Percentiles rank a stretch among this genome's conserved stretches.
phyloP scores from a whole-genome alignment of 129 eudicot genomes.

The Tagetes erecta region DNA sequence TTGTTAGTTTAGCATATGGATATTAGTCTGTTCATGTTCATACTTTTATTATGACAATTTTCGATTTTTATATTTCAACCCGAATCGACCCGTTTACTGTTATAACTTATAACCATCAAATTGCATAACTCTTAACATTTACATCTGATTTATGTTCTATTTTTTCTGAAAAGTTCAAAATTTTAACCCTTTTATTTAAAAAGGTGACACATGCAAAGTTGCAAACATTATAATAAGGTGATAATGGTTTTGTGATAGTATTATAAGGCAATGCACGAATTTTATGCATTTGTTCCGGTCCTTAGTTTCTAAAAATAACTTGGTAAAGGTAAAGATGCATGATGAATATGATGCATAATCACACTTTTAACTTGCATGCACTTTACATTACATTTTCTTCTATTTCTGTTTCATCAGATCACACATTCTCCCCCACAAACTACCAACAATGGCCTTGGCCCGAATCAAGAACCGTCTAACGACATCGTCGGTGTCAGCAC shows the following conservation, averaged over 20 bases:
- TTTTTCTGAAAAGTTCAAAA: too few relatives aligned
- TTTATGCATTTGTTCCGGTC: not conserved
- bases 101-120: too few relatives aligned
- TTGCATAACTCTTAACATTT: too few relatives aligned
- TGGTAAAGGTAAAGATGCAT: not conserved
- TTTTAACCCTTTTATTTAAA: too few relatives aligned
- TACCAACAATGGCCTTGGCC: constrained; percentile 33
- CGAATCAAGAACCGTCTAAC: constrained; percentile 31
- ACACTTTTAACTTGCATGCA: constrained; percentile 12
- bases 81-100: too few relatives aligned
- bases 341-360: not conserved
- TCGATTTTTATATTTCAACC: too few relatives aligned
- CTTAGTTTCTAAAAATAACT: not conserved
- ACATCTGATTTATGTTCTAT: too few relatives aligned
- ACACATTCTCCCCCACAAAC: constrained; percentile 17
- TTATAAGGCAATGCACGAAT: not conserved
- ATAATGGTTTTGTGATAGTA: too few relatives aligned
- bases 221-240: too few relatives aligned
- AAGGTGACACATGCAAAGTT: too few relatives aligned
- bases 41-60: too few relatives aligned
- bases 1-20: constrained; percentile 20
- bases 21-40: not conserved
- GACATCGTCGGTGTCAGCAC: constrained; percentile 37
- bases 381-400: not conserved
- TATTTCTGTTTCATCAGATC: constrained; percentile 23